phyloP scores from a whole-genome alignment of 495 filamentous ascomycete genomes.

The Neurospora sp. region DNA sequence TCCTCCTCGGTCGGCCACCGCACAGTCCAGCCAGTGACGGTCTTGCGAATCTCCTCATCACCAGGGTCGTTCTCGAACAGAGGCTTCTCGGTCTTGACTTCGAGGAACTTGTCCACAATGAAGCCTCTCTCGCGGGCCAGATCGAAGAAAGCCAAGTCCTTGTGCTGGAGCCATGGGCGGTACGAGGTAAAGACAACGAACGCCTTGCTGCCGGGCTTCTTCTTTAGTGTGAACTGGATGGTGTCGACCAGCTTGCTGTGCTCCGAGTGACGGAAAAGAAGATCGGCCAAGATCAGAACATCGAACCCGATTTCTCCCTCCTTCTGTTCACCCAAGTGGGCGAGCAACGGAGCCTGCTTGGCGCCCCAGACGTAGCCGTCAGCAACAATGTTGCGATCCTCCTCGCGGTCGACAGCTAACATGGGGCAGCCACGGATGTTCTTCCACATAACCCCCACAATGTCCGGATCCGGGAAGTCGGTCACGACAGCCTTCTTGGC shows the following conservation, averaged over 20 bases:
- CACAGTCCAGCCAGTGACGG: constrained; percentile 72
- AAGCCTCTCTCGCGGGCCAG: constrained; percentile 58
- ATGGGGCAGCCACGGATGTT: constrained; percentile 51
- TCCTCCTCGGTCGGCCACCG: constrained; percentile 31
- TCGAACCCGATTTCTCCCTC: constrained; percentile 47
- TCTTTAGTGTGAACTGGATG: constrained; percentile 51
- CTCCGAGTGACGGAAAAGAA: constrained; percentile 82
- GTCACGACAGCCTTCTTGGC: constrained; percentile 67
- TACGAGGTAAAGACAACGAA: constrained; percentile 91
- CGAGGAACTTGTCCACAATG: constrained; percentile 62
- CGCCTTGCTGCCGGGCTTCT: constrained; percentile 45
- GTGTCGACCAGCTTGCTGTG: constrained; percentile 66
- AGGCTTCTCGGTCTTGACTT: constrained; percentile 69
- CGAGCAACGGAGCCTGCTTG: constrained; percentile 39
- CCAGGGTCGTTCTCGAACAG: constrained; percentile 85
- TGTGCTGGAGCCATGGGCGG: constrained; percentile 75
- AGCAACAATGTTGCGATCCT: constrained; percentile 28
- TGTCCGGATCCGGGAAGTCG: constrained; percentile 76
- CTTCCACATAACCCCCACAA: constrained; percentile 61
- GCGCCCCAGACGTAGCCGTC: constrained; percentile 78
- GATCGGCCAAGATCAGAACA: constrained; percentile 72
- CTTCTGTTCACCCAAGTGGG: constrained; percentile 27
- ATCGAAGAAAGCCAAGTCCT: constrained; percentile 81
- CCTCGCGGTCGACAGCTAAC: constrained; percentile 2
- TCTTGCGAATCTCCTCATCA: constrained; percentile 62